Percentiles rank a stretch among this genome's conserved stretches.
These are phyloP conservation scores for Verticillium nubilum DNA, from an alignment of 2,329 filamentous ascomycete species.

Conservation along the genomic window DNA sequence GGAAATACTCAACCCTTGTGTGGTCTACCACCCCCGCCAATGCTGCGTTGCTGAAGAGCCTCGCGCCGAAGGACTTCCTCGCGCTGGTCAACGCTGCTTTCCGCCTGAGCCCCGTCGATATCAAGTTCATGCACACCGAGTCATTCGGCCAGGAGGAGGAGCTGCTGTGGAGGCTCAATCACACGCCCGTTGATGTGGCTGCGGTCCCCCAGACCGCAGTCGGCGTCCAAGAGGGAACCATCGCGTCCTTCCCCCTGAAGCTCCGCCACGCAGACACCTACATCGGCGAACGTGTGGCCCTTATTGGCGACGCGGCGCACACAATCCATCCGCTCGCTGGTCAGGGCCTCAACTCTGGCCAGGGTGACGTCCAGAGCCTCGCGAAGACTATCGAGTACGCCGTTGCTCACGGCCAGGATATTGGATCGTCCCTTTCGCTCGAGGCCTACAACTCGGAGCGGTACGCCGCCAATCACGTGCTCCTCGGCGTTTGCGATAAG, in stretches of 20 bases:
- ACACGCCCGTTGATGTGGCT: conserved; percentile 52
- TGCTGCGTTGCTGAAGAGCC: conserved; percentile 71
- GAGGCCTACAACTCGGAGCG: conserved; percentile 77
- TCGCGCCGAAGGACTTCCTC: conserved; percentile 68
- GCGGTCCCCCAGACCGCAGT: conserved; percentile 61
- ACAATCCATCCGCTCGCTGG: conserved; percentile 92
- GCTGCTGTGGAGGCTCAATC: conserved; percentile 73
- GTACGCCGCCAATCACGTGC: conserved; percentile 74
- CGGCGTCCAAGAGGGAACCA: conserved; percentile 69
- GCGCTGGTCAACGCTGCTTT: conserved; percentile 94
- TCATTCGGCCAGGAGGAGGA: conserved; percentile 61
- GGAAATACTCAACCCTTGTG: conserved; percentile 77
- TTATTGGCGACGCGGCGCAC: conserved; percentile 92
- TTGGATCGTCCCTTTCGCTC: conserved; percentile 72
- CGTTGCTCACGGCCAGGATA: conserved; percentile 78
- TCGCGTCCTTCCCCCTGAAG: conserved; percentile 87
- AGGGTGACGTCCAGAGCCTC: conserved; percentile 81
- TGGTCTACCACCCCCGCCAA: conserved; percentile 88
- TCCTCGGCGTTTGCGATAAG: conserved; percentile 81
- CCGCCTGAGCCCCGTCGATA: conserved; percentile 70
- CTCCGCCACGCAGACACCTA: conserved; percentile 94
- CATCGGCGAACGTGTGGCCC: conserved; percentile 79
- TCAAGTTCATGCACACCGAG: conserved; percentile 74
- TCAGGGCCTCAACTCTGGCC: conserved; percentile 89
- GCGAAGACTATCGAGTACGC: conserved; percentile 69